Evolutionary conservation across 306 rosid species (phyloP), one percentile per base, ranked within the genome.

Genomic region (Gastrolobium villosum): DNA sequence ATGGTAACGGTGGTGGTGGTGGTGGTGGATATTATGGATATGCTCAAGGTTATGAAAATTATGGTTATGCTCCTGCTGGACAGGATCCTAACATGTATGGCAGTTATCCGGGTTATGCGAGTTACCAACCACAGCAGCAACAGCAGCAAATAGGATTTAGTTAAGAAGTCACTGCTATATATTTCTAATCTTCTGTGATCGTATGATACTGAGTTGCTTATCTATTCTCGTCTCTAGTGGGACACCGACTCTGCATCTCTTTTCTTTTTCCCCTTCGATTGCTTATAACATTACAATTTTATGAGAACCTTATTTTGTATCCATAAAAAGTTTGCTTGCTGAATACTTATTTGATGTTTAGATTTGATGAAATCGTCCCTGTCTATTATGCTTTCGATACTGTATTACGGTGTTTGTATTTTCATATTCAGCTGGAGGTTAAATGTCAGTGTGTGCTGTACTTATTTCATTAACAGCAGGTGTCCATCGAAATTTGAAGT

Each of bases 21-120:
- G 88, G 79, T 28, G 64, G 66, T 30, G 97, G 97, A 70, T 89
- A 93, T 53, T 91, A 91, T 65, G 99, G 99, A 61, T 95, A 95
- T 62, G 74, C 87, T 39, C 93, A 89, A 14, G 92, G 97, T 32
- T 93, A 91, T 10, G 97, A 90, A 64, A 86, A 89, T 49, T 94
- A 92, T 70, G 96, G 99, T 15, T 95, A 92, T 55, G 72, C 97
- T 26, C 90, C 94, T 6, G 80, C 90, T 15, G 76, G 93, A 7
- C 99, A 95, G 83, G 99, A 95, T 70, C 99, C 99, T 30, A 90
- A 84, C 69, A 43, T 87, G 88, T 91, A 95, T 77, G 88, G 92
- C 53, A 87, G 93, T 31, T 93, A 95, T 78, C 86, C 90, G 11
- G 97, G 92, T 10, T 92, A 93, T 60, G 83, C 91, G 2, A 83